Evolutionary conservation across 116 monocot genomes (phyloP), one percentile per base, ranked within the genome.

Genomic region (Cymodocea nodosa): DNA sequence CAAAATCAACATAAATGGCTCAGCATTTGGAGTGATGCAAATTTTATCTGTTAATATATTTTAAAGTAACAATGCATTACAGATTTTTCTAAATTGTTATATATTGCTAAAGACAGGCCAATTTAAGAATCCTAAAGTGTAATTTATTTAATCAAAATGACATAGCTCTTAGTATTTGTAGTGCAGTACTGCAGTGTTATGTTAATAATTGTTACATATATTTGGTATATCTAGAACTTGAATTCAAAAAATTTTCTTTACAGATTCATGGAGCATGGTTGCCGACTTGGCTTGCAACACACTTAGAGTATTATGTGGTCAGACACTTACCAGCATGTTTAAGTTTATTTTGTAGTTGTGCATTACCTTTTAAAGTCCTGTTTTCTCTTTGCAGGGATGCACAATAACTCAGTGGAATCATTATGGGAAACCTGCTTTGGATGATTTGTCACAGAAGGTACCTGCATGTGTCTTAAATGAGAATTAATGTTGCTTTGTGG

Each of bases 211-310:
- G 4, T 44, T 44, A 44, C 12, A 12, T 30, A 56, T 56, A 56
- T 56, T 23, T 56, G 23, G 56, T n/a, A 62, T 39, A 19, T 62
- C 39, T 36, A 18, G 19, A 10, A 40, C 16, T 62, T 60, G 24
- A 8, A 17, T 51, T 66, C 4, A 30, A 5, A 48, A 35, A n/a
- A 14, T 73, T 65, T 59, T 49, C 35, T 73, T 11, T 35, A 18
- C 68, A 94, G 94, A 62, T 90, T 68, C 81, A 87, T 80, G 80
- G 86, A 67, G 84, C 85, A 48, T 94, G 94, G 94, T 68, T 94
- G 19, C 94, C 94, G 60, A 87, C 82, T 60, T 94, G 94, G 94
- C 77, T 94, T 63, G 82, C 79, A 24, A 75, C 51, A 23, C 79
- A 83, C 40, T 55, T 79, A 15, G 55, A 15, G 55, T 71, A 35